phyloP scores from a whole-genome alignment of 148 eudicot genomes.

The Heliamphora exappendiculata region DNA sequence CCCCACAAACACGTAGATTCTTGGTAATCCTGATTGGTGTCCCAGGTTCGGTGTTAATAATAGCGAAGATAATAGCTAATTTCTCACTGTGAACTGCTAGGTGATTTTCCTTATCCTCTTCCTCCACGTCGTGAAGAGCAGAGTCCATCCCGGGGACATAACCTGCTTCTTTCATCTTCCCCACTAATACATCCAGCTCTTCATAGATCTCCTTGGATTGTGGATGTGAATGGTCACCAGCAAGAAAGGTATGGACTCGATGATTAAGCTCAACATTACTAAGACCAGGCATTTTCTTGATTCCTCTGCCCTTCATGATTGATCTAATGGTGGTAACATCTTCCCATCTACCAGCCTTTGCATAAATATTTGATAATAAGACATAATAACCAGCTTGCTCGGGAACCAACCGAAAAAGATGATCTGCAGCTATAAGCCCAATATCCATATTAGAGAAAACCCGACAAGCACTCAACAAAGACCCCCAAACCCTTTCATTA shows the following conservation, averaged over 20 bases:
- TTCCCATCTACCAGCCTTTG: slow-evolving; percentile 71
- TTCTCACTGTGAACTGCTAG: slow-evolving; percentile 67
- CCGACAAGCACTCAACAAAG: slow-evolving; percentile 56
- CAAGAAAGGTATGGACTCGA: slow-evolving; percentile 50
- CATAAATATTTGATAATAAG: slow-evolving; percentile 58
- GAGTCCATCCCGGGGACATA: slow-evolving; percentile 52
- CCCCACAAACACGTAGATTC: slow-evolving; percentile 74
- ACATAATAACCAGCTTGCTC: slow-evolving; percentile 59
- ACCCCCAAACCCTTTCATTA: slow-evolving; percentile 64
- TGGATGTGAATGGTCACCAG: slow-evolving; percentile 59
- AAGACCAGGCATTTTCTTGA: slow-evolving; percentile 55
- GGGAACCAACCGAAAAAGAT: slow-evolving; percentile 51
- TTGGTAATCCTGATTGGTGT: slow-evolving; percentile 54
- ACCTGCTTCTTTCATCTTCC: slow-evolving; percentile 66
- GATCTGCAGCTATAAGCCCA: slow-evolving; percentile 56
- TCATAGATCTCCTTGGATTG: slow-evolving; percentile 53
- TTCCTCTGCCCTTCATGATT: slow-evolving; percentile 51
- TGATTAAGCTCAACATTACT: slow-evolving; percentile 56
- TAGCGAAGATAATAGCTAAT: slow-evolving; percentile 54
- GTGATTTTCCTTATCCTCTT: slow-evolving; percentile 68
- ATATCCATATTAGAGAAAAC: slow-evolving; percentile 40
- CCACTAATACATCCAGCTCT: slow-evolving; percentile 42
- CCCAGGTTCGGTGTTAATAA: slow-evolving; percentile 39
- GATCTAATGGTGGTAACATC: slow-evolving; percentile 43
- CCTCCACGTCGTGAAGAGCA: slow-evolving; percentile 74